Percentiles rank a stretch among this genome's conserved stretches.
phyloP scores from a whole-genome alignment of 352 stramenopile species.

The Pilasporangium apinafurcum region DNA sequence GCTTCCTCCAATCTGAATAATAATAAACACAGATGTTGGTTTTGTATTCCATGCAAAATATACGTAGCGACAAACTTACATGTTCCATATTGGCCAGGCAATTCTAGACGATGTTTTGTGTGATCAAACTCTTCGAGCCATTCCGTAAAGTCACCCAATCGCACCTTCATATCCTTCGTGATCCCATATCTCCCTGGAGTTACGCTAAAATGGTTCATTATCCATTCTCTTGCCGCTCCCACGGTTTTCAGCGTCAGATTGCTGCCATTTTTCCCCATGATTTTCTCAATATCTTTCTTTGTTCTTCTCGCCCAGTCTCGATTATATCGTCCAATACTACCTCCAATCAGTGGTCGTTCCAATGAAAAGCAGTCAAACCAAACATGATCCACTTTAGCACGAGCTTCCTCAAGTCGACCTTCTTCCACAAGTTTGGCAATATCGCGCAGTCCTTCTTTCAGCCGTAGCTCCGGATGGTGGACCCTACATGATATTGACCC shows the following conservation, averaged over 20 bases:
- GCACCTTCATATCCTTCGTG: constrained; percentile 74
- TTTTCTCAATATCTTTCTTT: constrained; percentile 58
- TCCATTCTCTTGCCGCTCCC: constrained; percentile 53
- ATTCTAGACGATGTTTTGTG: constrained; percentile 51
- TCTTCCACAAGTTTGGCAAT: constrained; percentile 58
- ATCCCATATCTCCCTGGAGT: constrained; percentile 63
- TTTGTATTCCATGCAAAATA: background rate
- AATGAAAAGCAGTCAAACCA: constrained; percentile 62
- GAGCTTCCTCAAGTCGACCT: constrained; percentile 23
- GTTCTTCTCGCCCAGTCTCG: constrained; percentile 52
- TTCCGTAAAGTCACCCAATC: constrained; percentile 77
- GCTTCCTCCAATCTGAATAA: constrained; percentile 60
- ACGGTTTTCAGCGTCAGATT: constrained; percentile 54
- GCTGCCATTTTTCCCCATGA: constrained; percentile 57
- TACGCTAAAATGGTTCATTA: constrained; percentile 66
- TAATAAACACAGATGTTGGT: background rate
- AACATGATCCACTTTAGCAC: constrained; percentile 24
- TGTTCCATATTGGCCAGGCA: constrained; percentile 75
- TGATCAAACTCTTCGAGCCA: constrained; percentile 85
- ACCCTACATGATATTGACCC: constrained; percentile 42
- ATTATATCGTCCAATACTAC: constrained; percentile 72
- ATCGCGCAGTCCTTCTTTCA: constrained; percentile 75
- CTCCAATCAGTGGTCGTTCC: constrained; percentile 39
- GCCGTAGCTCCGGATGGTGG: constrained; percentile 69
- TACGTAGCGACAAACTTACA: constrained; percentile 22